Evolutionary conservation across 225 moss, liverwort and hornwort genomes (phyloP).

Genomic region (Physcomitrium patens): DNA sequence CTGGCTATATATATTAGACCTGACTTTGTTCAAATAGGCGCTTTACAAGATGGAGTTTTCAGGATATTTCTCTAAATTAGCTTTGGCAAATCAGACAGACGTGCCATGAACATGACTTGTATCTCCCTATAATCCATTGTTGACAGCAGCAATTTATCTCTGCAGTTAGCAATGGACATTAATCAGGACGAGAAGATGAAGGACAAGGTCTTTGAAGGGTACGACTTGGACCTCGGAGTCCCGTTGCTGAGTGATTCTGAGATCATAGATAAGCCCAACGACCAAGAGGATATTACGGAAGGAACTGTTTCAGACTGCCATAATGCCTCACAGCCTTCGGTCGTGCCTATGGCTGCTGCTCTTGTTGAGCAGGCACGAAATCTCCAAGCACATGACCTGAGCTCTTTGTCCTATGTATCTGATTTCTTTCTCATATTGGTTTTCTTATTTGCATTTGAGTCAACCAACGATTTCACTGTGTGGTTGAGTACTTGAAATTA

Average conservation of each 20-base stretch:
- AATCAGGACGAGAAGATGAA: constrained; percentile 19
- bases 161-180: constrained; percentile 27
- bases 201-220: constrained; percentile 22
- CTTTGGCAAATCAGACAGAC: neutral
- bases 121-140: neutral
- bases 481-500: neutral
- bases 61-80: neutral
- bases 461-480: neutral
- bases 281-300: neutral
- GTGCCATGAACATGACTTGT: neutral
- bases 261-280: constrained; percentile 7
- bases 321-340: constrained; percentile 24
- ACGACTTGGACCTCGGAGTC: constrained; percentile 31
- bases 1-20: neutral
- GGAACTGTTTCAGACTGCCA: constrained; percentile 12
- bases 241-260: constrained; percentile 40
- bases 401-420: neutral
- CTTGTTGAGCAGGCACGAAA: constrained; percentile 57
- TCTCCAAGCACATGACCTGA: neutral
- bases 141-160: neutral
- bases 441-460: neutral
- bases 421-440: neutral
- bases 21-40: neutral
- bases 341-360: constrained; percentile 45
- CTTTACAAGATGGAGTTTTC: neutral